Percentiles rank a stretch among this genome's conserved stretches.
These are phyloP conservation scores for Clavispora santaluciae DNA, from an alignment of 805 yeast genomes.

Conservation along the genomic window DNA sequence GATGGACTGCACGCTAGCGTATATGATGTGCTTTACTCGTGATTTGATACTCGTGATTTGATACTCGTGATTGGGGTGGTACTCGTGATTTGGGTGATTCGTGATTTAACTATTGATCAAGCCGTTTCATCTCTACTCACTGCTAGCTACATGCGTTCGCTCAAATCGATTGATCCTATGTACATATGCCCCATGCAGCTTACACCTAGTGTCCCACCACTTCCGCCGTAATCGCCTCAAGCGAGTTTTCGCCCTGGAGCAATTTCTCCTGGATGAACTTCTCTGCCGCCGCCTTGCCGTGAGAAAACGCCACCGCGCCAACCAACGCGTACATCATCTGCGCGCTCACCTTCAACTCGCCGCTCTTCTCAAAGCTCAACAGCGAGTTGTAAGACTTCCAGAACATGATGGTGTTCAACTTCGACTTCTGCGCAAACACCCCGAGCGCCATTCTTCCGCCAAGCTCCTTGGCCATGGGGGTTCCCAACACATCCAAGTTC, in stretches of 20 bases:
- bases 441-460: constrained; percentile 49
- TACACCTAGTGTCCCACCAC: constrained; percentile 6
- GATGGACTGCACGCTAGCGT: too few relatives aligned
- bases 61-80: too few relatives aligned
- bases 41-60: too few relatives aligned
- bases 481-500: constrained; percentile 59
- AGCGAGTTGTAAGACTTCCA: constrained; percentile 59
- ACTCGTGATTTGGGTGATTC: too few relatives aligned
- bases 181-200: constrained; percentile 1
- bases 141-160: too few relatives aligned
- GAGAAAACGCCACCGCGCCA: constrained; percentile 62
- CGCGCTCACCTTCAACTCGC: constrained; percentile 52
- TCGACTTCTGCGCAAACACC: constrained; percentile 44
- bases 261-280: constrained; percentile 53
- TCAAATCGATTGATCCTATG: constrained; percentile 1
- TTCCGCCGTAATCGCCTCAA: constrained; percentile 33
- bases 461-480: constrained; percentile 46
- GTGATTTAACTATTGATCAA: too few relatives aligned
- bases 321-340: constrained; percentile 56
- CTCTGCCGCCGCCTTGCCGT: constrained; percentile 58
- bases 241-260: constrained; percentile 24
- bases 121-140: too few relatives aligned
- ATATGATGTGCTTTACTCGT: too few relatives aligned
- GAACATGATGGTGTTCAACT: constrained; percentile 52
- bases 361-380: constrained; percentile 43